Percentiles rank a stretch among this genome's conserved stretches.
Evolutionary conservation across 495 filamentous ascomycete species (phyloP).

Genomic region (Penicillium egyptiacum): DNA sequence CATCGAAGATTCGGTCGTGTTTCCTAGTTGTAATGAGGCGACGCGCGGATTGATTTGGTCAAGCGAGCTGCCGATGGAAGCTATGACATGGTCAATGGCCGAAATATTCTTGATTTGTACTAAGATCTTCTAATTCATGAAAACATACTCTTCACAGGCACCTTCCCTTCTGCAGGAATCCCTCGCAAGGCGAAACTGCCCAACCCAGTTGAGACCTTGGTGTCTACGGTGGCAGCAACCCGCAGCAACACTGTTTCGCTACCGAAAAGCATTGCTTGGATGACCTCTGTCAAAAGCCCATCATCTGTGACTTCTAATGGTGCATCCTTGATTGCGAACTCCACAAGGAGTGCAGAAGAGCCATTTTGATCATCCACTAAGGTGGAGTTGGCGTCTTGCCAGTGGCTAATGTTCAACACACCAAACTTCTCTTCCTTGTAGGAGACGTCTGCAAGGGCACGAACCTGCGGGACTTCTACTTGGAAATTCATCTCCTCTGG

Average conservation of each 20-base stretch:
- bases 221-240: conserved; percentile 80
- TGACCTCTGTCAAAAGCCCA: conserved; percentile 69
- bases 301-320: conserved; percentile 79
- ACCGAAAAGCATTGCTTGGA: conserved; percentile 74
- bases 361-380: conserved; percentile 56
- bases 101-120: conserved; percentile 18
- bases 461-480: conserved; percentile 70
- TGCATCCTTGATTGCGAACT: conserved; percentile 71
- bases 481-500: conserved; percentile 84
- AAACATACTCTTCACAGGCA: conserved; percentile 84
- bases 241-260: conserved; percentile 60
- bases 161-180: conserved; percentile 80
- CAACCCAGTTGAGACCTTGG: conserved; percentile 73
- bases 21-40: conserved; percentile 61
- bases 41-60: conserved; percentile 59
- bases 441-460: conserved; percentile 73
- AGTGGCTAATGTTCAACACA: conserved; percentile 69
- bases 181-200: conserved; percentile 75
- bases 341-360: conserved; percentile 62
- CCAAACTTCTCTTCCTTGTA: conserved; percentile 77
- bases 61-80: conserved; percentile 48
- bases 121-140: conserved; percentile 24
- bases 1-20: conserved; percentile 67
- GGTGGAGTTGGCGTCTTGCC: conserved; percentile 84
- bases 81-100: conserved; percentile 29